Base-by-base conservation (phyloP, 169 alveolate genomes). In the Plasmodium gaboni region DNA sequence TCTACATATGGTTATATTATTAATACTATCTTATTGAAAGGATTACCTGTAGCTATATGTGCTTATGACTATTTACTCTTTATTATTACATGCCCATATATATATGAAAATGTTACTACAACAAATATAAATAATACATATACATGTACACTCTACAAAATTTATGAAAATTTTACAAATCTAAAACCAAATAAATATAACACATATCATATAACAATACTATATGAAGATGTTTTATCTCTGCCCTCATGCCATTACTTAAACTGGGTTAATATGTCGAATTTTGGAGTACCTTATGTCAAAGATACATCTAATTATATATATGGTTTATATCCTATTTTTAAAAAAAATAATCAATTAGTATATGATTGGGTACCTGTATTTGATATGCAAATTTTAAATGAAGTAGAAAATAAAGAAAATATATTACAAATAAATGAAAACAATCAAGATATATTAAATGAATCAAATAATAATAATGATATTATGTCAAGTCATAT, bases 361-460 rank as follows among this genome's bases (percentile, higher is more conserved):
- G 87, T 86, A 10, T 86, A 86, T 53, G 92, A 86, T n/a, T 86
- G 92, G 92, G 87, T 86, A 13, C 92, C 92, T 12, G 69, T 86
- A 60, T 86, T 86, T 64, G 74, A 86, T 24, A 19, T 86, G 26
- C 70, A 71, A 51, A 72, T 70, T 64, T 53, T 86, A 17, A 70
- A 86, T 64, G 64, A 65, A 2, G 44, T 24, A 17, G n/a, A 42
- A 26, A 59, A 85, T 57, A 38, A 48, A 51, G 17, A 69, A 64
- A 55, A 13, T 55, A n/a, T 17, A 8, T 55, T 61, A 38, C 50
- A 24, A 22, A 32, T 32, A 46, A 8, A 48, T 46, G 57, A 44
- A 13, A 61, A 63, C 0, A 50, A 63, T 26, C 24, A 3, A 67
- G 7, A n/a, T 24, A 17, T 13, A 63, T 26, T 61, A 53, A 68